Base-by-base conservation (phyloP, 176 grass and related monocot species). In the Olyra latifolia region DNA sequence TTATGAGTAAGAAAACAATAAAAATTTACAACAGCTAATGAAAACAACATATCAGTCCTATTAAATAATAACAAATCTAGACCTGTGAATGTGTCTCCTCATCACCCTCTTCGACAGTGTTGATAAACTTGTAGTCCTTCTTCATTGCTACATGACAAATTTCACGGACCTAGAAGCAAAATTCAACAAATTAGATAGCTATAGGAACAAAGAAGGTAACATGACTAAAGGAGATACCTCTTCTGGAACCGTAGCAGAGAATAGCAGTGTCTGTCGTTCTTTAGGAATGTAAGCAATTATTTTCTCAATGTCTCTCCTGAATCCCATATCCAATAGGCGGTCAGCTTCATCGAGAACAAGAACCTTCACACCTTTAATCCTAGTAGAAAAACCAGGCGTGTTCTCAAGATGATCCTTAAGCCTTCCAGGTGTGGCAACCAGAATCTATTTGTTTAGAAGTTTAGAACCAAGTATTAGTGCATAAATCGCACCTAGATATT, bases 321-420 rank as follows among this genome's bases (percentile, higher is more conserved):
- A 99, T 57, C 96, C 92, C 92, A 99, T 99, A 85, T 99, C 96
- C 70, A 95, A 88, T 66, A 99, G 79, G 72, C 86, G 90, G 79
- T 99, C 96, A 74, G 96, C 92, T 87, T 99, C 96, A 86, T 99
- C 96, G 79, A 99, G 89, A 80, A 99, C 81, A 80, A 95, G 88
- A 72, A 99, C 84, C 40, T 99, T 99, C 27, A 99, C 81, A 46
- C 93, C 96, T 76, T 72, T 99, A 35, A 99, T 86, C 56, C 92
- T 84, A 56, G 81, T 66, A 49, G 79, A 74, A 83, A 99, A 95
- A 86, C 92, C 96, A 50, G 88, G 84, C 28, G 96, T 99, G 40
- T 95, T 99, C 71, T 99, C 78, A 87, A 99, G 89, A 85, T 99
- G 96, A 80, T 99, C 96, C 57, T 87, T 89, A 50, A 99, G 88